A percentile compares a stretch with the other conserved stretches of the same genome.
Evolutionary conservation across 148 eudicot species (phyloP).

Genomic region (Chenopodium quinoa): DNA sequence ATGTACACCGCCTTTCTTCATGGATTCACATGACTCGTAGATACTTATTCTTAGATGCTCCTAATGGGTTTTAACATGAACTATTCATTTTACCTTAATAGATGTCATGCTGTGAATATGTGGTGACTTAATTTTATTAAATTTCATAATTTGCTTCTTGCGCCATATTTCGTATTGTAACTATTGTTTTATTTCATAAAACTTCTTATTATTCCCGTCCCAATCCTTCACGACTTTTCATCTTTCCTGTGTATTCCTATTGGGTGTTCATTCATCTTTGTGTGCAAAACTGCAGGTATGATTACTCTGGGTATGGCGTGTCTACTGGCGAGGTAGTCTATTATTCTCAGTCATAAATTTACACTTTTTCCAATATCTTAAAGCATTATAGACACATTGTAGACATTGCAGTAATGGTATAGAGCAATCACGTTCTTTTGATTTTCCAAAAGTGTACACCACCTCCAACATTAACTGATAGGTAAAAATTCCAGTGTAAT

Average conservation of each 20-base stretch:
- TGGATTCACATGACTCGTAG: background rate
- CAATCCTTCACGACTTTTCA: background rate
- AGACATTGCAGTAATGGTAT: background rate
- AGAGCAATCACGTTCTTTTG: background rate
- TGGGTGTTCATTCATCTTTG: constrained; percentile 11
- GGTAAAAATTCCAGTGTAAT: background rate
- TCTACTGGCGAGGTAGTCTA: constrained; percentile 85
- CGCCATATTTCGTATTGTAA: background rate
- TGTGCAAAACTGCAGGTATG: constrained; percentile 62
- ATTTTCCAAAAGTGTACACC: background rate
- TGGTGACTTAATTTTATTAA: background rate
- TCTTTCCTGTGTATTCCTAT: background rate
- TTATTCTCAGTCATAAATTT: background rate
- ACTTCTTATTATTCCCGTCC: background rate
- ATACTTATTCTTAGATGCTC: background rate
- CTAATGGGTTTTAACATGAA: background rate
- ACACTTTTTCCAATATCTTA: background rate
- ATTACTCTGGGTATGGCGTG: constrained; percentile 97
- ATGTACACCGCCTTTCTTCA: too few relatives aligned
- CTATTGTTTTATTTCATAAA: background rate
- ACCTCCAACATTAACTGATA: background rate
- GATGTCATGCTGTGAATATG: too few relatives aligned
- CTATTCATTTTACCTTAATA: background rate
- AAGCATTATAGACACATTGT: background rate
- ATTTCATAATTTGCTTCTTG: background rate